phyloP scores from a whole-genome alignment of 2,329 filamentous ascomycete species.

The Aspergillus puulaauensis region DNA sequence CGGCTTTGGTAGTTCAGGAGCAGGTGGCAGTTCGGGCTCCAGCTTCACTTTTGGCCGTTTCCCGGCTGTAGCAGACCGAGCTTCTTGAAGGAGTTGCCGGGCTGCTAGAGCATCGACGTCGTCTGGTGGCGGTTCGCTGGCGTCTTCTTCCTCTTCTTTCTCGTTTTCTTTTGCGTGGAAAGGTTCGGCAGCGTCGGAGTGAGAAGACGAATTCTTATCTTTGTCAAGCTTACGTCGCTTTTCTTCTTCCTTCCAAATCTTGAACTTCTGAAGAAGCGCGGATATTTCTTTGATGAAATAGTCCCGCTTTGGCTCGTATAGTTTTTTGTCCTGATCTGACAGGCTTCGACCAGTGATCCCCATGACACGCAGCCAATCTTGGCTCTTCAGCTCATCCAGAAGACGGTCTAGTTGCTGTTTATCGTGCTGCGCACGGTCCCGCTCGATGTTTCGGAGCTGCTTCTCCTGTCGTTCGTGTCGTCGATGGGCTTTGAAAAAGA shows the following conservation, averaged over 20 bases:
- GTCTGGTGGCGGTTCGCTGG: constrained; percentile 60
- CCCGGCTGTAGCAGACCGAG: constrained; percentile 54
- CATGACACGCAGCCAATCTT: constrained; percentile 91
- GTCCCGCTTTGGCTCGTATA: constrained; percentile 79
- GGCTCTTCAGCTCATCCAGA: constrained; percentile 80
- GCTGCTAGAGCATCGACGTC: constrained; percentile 71
- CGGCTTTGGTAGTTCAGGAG: constrained; percentile 49
- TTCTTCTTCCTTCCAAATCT: constrained; percentile 84
- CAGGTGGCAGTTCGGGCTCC: constrained; percentile 17
- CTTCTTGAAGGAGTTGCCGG: constrained; percentile 73
- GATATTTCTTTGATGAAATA: constrained; percentile 84
- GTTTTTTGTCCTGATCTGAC: constrained; percentile 81
- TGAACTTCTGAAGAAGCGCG: constrained; percentile 81
- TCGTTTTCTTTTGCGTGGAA: constrained; percentile 47
- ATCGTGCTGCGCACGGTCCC: constrained; percentile 65
- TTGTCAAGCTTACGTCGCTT: constrained; percentile 76
- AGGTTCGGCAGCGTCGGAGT: constrained; percentile 5
- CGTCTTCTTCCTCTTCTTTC: constrained; percentile 36
- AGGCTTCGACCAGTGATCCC: constrained; percentile 79
- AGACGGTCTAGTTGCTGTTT: constrained; percentile 65
- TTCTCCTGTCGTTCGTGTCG: constrained; percentile 66
- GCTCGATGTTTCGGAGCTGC: constrained; percentile 66
- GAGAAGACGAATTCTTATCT: constrained; percentile 56
- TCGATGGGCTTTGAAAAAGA: constrained; percentile 60
- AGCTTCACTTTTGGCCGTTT: constrained; percentile 30